These are phyloP conservation scores for Suhomyces sp. DNA, from an alignment of 805 yeast genomes.

Conservation along the genomic window DNA sequence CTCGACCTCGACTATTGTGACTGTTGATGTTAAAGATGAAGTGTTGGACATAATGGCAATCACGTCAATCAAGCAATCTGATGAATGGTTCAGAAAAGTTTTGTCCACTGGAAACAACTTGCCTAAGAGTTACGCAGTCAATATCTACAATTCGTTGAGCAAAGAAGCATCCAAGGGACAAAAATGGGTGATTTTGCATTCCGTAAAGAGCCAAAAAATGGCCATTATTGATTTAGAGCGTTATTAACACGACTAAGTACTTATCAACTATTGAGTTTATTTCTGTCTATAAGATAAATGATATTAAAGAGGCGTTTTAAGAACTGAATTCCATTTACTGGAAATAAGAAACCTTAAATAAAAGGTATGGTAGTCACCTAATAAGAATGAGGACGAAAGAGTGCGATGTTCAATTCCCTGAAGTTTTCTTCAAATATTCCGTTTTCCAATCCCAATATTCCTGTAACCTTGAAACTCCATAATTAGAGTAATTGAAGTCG, in stretches of 20 bases:
- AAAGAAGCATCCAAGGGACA: slow-evolving; percentile 73
- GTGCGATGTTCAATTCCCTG: too few species aligned
- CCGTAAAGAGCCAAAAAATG: slow-evolving; percentile 74
- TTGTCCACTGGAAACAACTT: slow-evolving; percentile 73
- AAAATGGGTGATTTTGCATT: slow-evolving; percentile 71
- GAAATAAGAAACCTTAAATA: neutral
- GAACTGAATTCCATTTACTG: slow-evolving; percentile 1
- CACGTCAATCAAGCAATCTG: slow-evolving; percentile 71
- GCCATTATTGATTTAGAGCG: slow-evolving; percentile 28
- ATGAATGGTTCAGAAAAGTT: slow-evolving; percentile 81
- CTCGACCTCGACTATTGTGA: slow-evolving; percentile 66
- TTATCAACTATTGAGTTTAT: slow-evolving; percentile 1
- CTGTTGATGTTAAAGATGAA: slow-evolving; percentile 80
- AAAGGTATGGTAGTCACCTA: neutral
- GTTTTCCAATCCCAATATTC: slow-evolving; percentile 73
- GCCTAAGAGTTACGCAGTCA: slow-evolving; percentile 76
- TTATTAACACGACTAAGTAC: slow-evolving; percentile 2
- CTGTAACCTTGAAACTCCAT: slow-evolving; percentile 55
- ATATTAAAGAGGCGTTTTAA: slow-evolving; percentile 1
- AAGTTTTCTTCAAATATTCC: slow-evolving; percentile 5
- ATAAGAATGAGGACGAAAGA: too few species aligned
- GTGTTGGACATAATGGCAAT: slow-evolving; percentile 78
- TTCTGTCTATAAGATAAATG: slow-evolving; percentile 3
- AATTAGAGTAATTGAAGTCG: slow-evolving; percentile 66
- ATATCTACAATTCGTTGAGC: slow-evolving; percentile 65